phyloP scores from a whole-genome alignment of 495 filamentous ascomycete species.

The Penicillium dipodomyicola region DNA sequence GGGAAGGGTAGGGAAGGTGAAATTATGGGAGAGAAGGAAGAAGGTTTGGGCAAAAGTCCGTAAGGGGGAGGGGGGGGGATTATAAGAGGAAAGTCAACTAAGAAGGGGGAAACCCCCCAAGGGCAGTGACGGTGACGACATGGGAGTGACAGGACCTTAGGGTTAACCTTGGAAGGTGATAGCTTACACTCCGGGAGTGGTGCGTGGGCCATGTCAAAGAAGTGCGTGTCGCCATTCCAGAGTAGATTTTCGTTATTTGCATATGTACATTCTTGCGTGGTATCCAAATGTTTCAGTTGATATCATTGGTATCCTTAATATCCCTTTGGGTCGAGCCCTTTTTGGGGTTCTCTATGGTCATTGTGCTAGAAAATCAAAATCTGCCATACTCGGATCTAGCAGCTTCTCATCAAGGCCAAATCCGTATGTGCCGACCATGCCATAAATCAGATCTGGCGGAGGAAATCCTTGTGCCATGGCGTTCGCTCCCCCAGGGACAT shows the following conservation, averaged over 20 bases:
- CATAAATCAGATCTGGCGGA: constrained; percentile 49
- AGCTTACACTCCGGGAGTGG: constrained; percentile 21
- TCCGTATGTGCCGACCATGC: constrained; percentile 50
- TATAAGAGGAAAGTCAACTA: constrained; percentile 13
- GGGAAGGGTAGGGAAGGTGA: constrained; percentile 1
- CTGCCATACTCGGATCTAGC: constrained; percentile 48
- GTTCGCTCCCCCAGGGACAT: constrained; percentile 45
- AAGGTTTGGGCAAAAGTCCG: constrained; percentile 1
- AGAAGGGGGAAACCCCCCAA: constrained; percentile 20
- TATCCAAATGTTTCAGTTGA: background rate
- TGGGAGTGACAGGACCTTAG: constrained; percentile 14
- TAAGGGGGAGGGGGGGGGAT: constrained; percentile 11
- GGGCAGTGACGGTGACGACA: constrained; percentile 31
- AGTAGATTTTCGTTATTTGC: constrained; percentile 11
- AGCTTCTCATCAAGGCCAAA: constrained; percentile 49
- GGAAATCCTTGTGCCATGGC: constrained; percentile 49
- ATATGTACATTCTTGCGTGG: constrained; percentile 19
- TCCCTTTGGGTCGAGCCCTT: background rate
- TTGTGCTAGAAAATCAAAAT: constrained; percentile 46
- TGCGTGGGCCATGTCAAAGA: constrained; percentile 17
- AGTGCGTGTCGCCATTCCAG: constrained; percentile 17
- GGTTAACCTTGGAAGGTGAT: constrained; percentile 11
- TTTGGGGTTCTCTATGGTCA: background rate
- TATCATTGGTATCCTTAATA: background rate
- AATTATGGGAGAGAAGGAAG: constrained; percentile 8